A percentile compares a stretch with the other conserved stretches of the same genome.
These are phyloP conservation scores for Naganishia onofrii DNA, from an alignment of 768 basidiomycete genomes.

Conservation along the genomic window DNA sequence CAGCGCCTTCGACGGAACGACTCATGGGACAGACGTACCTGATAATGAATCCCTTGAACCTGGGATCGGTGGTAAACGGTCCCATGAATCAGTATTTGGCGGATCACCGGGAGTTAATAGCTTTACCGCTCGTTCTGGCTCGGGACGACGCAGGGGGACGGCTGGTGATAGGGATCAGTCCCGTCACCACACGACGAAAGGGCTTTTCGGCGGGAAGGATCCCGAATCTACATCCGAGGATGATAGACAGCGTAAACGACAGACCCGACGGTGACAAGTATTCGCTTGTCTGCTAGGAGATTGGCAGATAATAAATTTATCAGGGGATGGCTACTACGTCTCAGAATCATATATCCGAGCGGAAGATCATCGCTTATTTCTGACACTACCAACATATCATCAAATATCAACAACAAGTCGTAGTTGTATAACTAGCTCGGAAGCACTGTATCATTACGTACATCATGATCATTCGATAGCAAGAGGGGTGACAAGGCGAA, in stretches of 20 bases:
- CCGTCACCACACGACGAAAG: constrained; percentile 9
- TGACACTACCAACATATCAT: not conserved
- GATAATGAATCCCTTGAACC: constrained; percentile 1
- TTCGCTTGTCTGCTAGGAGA: not conserved
- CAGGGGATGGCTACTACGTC: not conserved
- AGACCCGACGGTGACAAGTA: not conserved
- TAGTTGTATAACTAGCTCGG: constrained; percentile 9
- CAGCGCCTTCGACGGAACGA: constrained; percentile 9
- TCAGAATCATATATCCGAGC: not conserved
- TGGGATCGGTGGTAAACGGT: constrained; percentile 14
- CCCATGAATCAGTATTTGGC: constrained; percentile 21
- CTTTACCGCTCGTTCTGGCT: not conserved
- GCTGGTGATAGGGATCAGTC: not conserved
- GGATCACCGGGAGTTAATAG: constrained; percentile 10
- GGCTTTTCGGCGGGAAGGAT: constrained; percentile 6
- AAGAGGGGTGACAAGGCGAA: not conserved
- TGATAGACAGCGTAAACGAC: constrained; percentile 16
- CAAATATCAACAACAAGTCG: not conserved
- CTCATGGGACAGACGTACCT: not conserved
- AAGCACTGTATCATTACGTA: constrained; percentile 14
- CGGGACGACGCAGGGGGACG: not conserved
- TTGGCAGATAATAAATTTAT: not conserved
- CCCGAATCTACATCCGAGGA: constrained; percentile 10
- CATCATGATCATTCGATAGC: not conserved
- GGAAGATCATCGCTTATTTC: not conserved